Evolutionary conservation across 257 asterid species (phyloP).

Genomic region (Datura wrightii): DNA sequence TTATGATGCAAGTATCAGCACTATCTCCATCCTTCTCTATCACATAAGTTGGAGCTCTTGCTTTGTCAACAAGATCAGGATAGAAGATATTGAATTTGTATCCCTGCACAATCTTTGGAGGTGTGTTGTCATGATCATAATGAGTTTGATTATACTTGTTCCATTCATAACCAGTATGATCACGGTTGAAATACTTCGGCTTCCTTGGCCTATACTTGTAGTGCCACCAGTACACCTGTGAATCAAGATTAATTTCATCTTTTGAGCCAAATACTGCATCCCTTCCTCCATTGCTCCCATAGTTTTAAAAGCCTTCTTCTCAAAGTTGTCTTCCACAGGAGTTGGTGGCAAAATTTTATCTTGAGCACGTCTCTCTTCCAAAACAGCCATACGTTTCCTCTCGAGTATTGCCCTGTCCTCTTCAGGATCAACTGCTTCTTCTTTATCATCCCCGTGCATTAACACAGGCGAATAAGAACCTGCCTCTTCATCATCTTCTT

Average conservation of each 20-base stretch:
- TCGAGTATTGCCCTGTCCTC: constrained; percentile 88
- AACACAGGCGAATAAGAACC: constrained; percentile 88
- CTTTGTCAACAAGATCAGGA: constrained; percentile 83
- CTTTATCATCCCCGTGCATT: constrained; percentile 78
- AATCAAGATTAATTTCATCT: constrained; percentile 78
- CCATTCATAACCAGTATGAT: constrained; percentile 91
- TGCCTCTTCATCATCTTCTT: constrained; percentile 32
- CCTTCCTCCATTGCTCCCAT: constrained; percentile 98
- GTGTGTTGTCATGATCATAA: constrained; percentile 84
- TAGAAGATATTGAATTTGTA: constrained; percentile 89
- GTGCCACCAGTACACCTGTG: constrained; percentile 94
- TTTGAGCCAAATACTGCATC: constrained; percentile 85
- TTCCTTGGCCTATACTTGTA: constrained; percentile 86
- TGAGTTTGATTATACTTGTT: constrained; percentile 87
- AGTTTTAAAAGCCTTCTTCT: constrained; percentile 72
- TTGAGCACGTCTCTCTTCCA: constrained; percentile 81
- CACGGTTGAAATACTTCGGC: constrained; percentile 85
- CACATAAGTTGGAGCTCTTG: constrained; percentile 68
- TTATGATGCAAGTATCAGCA: constrained; percentile 77
- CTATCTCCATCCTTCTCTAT: constrained; percentile 85
- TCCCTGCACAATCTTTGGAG: constrained; percentile 90
- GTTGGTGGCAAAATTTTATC: constrained; percentile 70
- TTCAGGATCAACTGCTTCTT: constrained; percentile 91
- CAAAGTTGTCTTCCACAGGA: constrained; percentile 70
- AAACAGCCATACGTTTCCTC: constrained; percentile 75